Conservation (phyloP, 2,329 filamentous ascomycete species). For the Diplodia corticola region DNA sequence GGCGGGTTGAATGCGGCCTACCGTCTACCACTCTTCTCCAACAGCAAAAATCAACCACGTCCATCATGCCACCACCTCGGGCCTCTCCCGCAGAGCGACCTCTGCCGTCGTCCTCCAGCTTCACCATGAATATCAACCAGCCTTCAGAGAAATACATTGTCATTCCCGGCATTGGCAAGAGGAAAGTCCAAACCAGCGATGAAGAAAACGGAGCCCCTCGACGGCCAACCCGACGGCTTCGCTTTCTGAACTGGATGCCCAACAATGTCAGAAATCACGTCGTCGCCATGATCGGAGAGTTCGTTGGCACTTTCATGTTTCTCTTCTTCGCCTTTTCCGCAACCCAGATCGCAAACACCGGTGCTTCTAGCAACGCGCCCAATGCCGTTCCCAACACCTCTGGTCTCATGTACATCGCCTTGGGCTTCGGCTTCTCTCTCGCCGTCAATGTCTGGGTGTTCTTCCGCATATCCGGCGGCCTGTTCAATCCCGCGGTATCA, state of each 20-base stretch:
- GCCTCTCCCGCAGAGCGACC: background rate
- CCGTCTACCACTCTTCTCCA: background rate
- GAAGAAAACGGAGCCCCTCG: constrained; percentile 27
- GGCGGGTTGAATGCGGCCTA: background rate
- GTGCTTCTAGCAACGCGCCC: constrained; percentile 33
- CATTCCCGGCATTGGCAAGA: constrained; percentile 32
- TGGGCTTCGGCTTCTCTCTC: constrained; percentile 41
- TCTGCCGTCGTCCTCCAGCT: background rate
- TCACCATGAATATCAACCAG: constrained; percentile 42
- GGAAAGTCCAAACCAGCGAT: constrained; percentile 25
- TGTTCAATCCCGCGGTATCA: constrained; percentile 45
- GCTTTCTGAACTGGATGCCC: constrained; percentile 45
- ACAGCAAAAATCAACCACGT: background rate
- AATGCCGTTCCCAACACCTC: constrained; percentile 37
- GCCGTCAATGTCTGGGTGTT: constrained; percentile 45
- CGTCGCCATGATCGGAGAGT: constrained; percentile 48
- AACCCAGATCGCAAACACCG: constrained; percentile 44
- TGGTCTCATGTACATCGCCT: constrained; percentile 42
- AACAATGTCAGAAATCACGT: constrained; percentile 46
- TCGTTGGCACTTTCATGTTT: constrained; percentile 44
- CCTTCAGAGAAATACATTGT: constrained; percentile 38
- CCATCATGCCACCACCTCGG: background rate
- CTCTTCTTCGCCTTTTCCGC: constrained; percentile 43
- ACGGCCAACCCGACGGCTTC: constrained; percentile 38
- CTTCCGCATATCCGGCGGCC: constrained; percentile 40